phyloP scores from a whole-genome alignment of 129 eudicot genomes.

The Lactuca saligna region DNA sequence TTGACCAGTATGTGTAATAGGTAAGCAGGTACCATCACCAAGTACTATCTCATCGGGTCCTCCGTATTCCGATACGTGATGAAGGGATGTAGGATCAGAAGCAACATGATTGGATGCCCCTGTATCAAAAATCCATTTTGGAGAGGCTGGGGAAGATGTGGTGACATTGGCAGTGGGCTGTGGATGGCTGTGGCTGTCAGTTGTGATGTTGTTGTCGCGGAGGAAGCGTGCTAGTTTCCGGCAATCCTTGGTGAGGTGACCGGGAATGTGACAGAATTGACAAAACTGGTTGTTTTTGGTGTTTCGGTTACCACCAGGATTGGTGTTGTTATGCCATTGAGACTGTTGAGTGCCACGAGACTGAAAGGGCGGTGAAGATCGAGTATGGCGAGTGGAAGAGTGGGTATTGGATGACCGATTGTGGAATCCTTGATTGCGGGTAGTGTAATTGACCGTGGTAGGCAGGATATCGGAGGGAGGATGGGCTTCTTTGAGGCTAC shows the following conservation, averaged over 20 bases:
- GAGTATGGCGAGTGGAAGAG: too few species aligned
- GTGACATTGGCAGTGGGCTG: neutral
- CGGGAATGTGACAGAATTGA: too few species aligned
- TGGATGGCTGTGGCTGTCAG: neutral
- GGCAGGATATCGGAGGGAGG: too few species aligned
- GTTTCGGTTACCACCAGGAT: neutral
- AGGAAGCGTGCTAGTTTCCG: too few species aligned
- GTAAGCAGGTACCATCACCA: constrained; percentile 10
- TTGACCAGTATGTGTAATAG: neutral
- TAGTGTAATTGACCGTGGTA: too few species aligned
- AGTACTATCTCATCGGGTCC: neutral
- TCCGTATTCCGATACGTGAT: too few species aligned
- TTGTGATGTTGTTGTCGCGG: neutral
- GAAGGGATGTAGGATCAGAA: neutral
- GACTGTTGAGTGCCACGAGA: too few species aligned
- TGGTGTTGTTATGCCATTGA: neutral
- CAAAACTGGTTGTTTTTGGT: neutral
- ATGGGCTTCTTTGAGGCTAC: neutral
- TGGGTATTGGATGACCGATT: too few species aligned
- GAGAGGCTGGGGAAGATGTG: neutral
- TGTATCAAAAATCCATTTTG: neutral
- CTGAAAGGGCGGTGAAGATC: too few species aligned
- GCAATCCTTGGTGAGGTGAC: too few species aligned
- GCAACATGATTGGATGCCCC: constrained; percentile 9
- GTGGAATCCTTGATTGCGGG: too few species aligned